phyloP scores from a whole-genome alignment of 2,329 filamentous ascomycete species.

The Hymenoscyphus repandus region DNA sequence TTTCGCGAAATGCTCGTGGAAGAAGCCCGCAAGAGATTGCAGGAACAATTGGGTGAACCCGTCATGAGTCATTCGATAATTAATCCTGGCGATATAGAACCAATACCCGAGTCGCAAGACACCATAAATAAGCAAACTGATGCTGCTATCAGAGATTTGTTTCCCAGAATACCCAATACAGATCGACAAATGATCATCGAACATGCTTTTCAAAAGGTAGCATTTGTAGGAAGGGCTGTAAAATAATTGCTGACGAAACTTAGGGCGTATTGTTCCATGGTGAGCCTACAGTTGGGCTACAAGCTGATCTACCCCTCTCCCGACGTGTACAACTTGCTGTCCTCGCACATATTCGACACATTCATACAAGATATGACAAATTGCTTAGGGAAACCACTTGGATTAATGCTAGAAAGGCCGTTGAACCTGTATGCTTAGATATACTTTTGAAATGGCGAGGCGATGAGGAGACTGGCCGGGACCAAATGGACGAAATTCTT shows the following conservation, averaged over 20 bases:
- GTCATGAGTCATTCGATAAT: slow-evolving; percentile 22
- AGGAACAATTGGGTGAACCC: slow-evolving; percentile 30
- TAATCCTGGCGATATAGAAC: slow-evolving; percentile 42
- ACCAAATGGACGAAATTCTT: slow-evolving; percentile 62
- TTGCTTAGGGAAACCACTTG: slow-evolving; percentile 54
- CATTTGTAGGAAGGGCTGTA: slow-evolving; percentile 21
- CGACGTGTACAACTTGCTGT: slow-evolving; percentile 61
- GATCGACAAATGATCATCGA: slow-evolving; percentile 58
- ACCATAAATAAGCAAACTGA: slow-evolving; percentile 60
- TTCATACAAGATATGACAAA: slow-evolving; percentile 60
- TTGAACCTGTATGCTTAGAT: slow-evolving; percentile 57
- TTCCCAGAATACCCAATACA: slow-evolving; percentile 60
- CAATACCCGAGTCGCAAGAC: slow-evolving; percentile 53
- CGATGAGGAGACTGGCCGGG: slow-evolving; percentile 62
- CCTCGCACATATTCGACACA: slow-evolving; percentile 61
- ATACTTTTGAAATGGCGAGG: slow-evolving; percentile 67
- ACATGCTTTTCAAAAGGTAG: slow-evolving; percentile 58
- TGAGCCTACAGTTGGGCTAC: slow-evolving; percentile 53
- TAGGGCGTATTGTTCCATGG: slow-evolving; percentile 48
- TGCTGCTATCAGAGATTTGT: slow-evolving; percentile 56
- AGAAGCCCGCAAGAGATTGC: slow-evolving; percentile 39
- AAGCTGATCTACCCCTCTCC: slow-evolving; percentile 49
- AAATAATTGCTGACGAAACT: slow-evolving; percentile 9
- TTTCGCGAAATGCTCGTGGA: slow-evolving; percentile 55
- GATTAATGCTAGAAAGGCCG: slow-evolving; percentile 54